phyloP scores from a whole-genome alignment of 441 rosid genomes.

The Gossypium laxum region DNA sequence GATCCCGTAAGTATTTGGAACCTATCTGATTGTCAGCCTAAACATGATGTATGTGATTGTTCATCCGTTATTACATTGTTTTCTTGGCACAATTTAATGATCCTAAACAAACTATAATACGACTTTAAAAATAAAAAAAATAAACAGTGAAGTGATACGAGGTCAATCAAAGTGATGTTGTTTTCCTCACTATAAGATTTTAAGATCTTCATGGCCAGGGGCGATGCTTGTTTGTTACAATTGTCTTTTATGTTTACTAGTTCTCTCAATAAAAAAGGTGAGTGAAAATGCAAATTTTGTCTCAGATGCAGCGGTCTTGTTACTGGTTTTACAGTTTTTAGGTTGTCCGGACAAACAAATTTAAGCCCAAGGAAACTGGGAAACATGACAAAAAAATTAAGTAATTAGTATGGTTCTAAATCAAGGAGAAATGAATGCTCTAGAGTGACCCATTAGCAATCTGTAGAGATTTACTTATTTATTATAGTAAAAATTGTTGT shows the following conservation, averaged over 20 bases:
- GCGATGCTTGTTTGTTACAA: background rate
- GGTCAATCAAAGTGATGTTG: background rate
- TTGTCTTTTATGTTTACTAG: background rate
- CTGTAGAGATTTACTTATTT: background rate
- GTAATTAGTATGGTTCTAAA: background rate
- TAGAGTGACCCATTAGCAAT: background rate
- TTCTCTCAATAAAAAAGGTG: background rate
- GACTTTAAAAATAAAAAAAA: background rate
- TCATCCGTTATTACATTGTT: background rate
- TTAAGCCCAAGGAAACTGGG: constrained; percentile 5
- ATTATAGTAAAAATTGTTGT: background rate
- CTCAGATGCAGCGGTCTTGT: background rate
- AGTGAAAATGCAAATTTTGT: background rate
- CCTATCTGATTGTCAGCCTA: constrained; percentile 5
- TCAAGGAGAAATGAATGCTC: background rate
- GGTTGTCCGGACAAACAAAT: background rate
- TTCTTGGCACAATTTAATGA: background rate
- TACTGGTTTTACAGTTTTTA: background rate
- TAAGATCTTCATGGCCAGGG: background rate
- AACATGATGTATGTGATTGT: background rate
- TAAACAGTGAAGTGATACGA: background rate
- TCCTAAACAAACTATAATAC: background rate
- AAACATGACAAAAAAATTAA: background rate
- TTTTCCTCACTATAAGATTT: background rate
- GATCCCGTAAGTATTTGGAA: constrained; percentile 68